Evolutionary conservation across 139 green algal species (phyloP), one percentile per base, ranked within the genome.

Genomic region (Chlamydomonas incerta): DNA sequence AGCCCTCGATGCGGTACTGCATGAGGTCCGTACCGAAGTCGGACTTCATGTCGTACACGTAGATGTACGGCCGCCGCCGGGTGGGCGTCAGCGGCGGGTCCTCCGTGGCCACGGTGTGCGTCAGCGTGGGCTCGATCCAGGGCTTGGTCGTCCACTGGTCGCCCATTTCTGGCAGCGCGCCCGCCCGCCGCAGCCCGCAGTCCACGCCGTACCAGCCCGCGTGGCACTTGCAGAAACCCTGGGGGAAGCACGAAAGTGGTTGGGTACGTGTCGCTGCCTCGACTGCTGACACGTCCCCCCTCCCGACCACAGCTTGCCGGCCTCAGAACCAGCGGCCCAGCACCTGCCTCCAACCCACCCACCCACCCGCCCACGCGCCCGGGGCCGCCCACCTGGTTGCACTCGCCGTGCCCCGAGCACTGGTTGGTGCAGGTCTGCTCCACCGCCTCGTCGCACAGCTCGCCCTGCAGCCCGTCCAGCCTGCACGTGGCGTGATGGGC

Each of bases 181-280:
- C 66, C 29, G 29, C 66, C 0, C 79, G 66, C 14, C 50, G 23
- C 18, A 62, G 66, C 24, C 50, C 50, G 50, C 80, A 85, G 47
- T 85, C 80, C 31, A 41, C 67, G 31, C 92, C 92, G 66, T 90
- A 95, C 70, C 71, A 95, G 0, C 92, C 92, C 24, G 50, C 34
- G 57, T 93, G 20, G 89, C 92, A 95, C 41, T 87, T 89, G 90
- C 92, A 95, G 80, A 91, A 95, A 63, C 92, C 92, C 46, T 66
- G 60, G 18, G 55, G 41, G n/a, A n/a, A n/a, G n/a, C n/a, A n/a
- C n/a, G n/a, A n/a, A n/a, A n/a, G n/a, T n/a, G n/a, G n/a, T n/a
- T n/a, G n/a, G n/a, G n/a, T n/a, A n/a, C n/a, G n/a, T n/a, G n/a
- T n/a, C n/a, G n/a, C n/a, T n/a, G n/a, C n/a, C n/a, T n/a, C n/a